Evolutionary conservation across 495 filamentous ascomycete species (phyloP), one percentile per base, ranked within the genome.

Genomic region (Pyrenula massariospora): DNA sequence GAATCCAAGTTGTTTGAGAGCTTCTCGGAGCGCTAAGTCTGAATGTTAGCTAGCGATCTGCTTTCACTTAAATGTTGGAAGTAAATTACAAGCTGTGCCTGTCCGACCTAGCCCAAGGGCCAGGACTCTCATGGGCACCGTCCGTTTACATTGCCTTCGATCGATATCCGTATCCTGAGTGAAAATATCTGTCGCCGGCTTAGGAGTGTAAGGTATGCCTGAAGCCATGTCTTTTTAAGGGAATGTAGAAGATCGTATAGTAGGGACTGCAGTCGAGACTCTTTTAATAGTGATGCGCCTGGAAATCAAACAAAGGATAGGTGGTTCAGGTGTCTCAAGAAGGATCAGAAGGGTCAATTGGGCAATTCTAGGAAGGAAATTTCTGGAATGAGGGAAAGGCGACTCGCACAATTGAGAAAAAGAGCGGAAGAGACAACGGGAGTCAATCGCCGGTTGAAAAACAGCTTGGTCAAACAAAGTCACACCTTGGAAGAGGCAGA

Each of bases 91-190:
- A 8, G 50, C n/a, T 52, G 84, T 86, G 64, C 82, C 83, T n/a
- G 84, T 86, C 61, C 84, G 70, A 56, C 80, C 76, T 31, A 85
- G 74, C 51, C 84, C 82, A 3, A 86, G 73, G 55, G 75, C 75
- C 24, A 86, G 73, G 54, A 86, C 82, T 66, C 79, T 75, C 81
- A 87, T 84, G 19, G 83, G 81, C 52, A 86, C 82, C 20, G 73
- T 79, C 25, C 84, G 77, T 59, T 77, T 75, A 66, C 81, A 83
- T 72, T 84, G 70, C 55, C 81, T 75, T 19, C 80, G 73, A 60
- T 86, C 77, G 62, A 85, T 80, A 61, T 80, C 77, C 54, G 81
- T 84, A 64, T 83, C 80, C 56, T 63, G 63, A 56, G 77, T 80
- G 65, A 83, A 76, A 59, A 76, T 54, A 59, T 76, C 73, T 24